phyloP scores from a whole-genome alignment of 352 stramenopile species.

The Peronosclerospora sorghi region DNA sequence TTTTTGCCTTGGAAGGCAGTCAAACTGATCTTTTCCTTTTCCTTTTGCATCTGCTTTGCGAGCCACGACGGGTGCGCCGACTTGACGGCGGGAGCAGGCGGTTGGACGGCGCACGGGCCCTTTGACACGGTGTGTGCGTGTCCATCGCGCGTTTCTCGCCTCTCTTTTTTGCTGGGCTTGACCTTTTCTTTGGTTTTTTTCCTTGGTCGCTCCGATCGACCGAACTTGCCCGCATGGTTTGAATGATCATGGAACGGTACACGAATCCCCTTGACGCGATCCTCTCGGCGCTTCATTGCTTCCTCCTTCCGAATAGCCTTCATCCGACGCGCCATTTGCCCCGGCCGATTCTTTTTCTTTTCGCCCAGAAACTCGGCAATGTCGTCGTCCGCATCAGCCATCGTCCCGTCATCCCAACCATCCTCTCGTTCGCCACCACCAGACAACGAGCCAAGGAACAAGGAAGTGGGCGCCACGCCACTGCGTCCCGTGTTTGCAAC shows the following conservation, averaged over 20 bases:
- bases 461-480: constrained; percentile 35
- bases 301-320: constrained; percentile 71
- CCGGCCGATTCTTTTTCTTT: constrained; percentile 76
- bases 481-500: constrained; percentile 54
- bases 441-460: constrained; percentile 72
- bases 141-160: constrained; percentile 1
- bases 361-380: constrained; percentile 80
- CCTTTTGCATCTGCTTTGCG: constrained; percentile 76
- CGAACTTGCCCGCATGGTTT: constrained; percentile 38
- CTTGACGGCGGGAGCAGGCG: constrained; percentile 7
- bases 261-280: constrained; percentile 32
- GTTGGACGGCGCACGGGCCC: constrained; percentile 1
- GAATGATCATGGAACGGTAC: constrained; percentile 21
- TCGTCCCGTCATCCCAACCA: constrained; percentile 16
- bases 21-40: constrained; percentile 68
- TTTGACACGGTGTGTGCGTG: constrained; percentile 12
- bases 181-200: constrained; percentile 45
- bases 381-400: constrained; percentile 55
- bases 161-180: constrained; percentile 12
- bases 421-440: constrained; percentile 26
- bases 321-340: constrained; percentile 67
- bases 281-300: constrained; percentile 29
- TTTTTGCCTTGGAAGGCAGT: constrained; percentile 70
- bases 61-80: constrained; percentile 57
- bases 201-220: constrained; percentile 64